These are phyloP conservation scores for Linum usitatissimum DNA, from an alignment of 345 rosid genomes.

Conservation along the genomic window DNA sequence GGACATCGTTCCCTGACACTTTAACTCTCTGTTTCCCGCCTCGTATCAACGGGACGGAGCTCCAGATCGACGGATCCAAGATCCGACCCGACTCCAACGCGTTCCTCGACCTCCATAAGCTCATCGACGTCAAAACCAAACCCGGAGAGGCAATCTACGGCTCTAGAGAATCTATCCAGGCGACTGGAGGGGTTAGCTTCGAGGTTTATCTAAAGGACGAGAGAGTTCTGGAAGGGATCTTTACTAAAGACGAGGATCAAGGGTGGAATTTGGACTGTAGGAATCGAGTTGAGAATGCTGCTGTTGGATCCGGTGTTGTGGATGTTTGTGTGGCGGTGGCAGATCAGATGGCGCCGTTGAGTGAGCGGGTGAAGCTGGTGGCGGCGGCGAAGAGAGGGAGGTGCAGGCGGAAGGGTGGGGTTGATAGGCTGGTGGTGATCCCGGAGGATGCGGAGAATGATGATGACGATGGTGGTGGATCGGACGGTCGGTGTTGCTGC, in stretches of 20 bases:
- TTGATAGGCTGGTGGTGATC: conserved; percentile 49
- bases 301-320: neutral
- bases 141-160: conserved; percentile 40
- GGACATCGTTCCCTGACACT: conserved; percentile 31
- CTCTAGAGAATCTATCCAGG: conserved; percentile 48
- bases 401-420: conserved; percentile 12
- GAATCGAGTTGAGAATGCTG: conserved; percentile 32
- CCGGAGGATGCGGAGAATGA: conserved; percentile 54
- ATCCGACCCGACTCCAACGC: conserved; percentile 52
- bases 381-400: conserved; percentile 22
- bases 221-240: conserved; percentile 48
- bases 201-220: conserved; percentile 56
- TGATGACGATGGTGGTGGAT: conserved; percentile 8
- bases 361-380: conserved; percentile 33
- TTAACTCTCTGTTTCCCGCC: conserved; percentile 68
- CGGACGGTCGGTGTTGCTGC: conserved; percentile 26
- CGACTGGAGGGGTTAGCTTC: conserved; percentile 50
- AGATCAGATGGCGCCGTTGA: conserved; percentile 40
- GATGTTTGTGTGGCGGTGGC: conserved; percentile 56
- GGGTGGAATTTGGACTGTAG: conserved; percentile 54
- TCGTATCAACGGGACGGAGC: conserved; percentile 39
- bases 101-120: conserved; percentile 52
- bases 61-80: conserved; percentile 45
- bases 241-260: conserved; percentile 35
- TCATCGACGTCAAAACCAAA: conserved; percentile 20